A percentile compares a stretch with the other conserved stretches of the same genome.
Evolutionary conservation across 148 eudicot genomes (phyloP).

Genomic region (Persicaria tinctoria): DNA sequence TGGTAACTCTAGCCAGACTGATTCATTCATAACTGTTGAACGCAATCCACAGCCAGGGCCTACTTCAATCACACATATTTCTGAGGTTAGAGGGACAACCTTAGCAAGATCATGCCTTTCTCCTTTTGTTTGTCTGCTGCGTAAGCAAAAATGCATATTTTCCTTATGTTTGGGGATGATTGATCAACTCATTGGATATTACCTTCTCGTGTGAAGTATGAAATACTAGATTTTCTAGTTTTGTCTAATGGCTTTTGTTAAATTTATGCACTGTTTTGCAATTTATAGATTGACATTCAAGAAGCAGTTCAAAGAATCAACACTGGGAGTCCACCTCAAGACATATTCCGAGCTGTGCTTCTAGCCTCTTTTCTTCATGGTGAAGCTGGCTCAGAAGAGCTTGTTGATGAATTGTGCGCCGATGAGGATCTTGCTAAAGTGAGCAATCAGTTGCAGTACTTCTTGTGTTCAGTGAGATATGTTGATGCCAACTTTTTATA

Average conservation of each 20-base stretch:
- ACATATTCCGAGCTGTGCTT: constrained; percentile 2
- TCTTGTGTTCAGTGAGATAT: not conserved
- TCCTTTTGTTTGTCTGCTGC: not conserved
- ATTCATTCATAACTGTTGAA: constrained; percentile 16
- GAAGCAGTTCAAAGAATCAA: constrained; percentile 7
- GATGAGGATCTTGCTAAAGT: constrained; percentile 11
- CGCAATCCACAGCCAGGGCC: constrained; percentile 21
- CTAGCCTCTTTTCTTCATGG: not conserved
- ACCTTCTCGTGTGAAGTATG: not conserved
- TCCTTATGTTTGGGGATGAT: not conserved
- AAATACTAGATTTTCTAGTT: not conserved
- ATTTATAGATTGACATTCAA: constrained; percentile 7
- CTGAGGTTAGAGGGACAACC: constrained; percentile 3
- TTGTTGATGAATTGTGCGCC: constrained; percentile 7
- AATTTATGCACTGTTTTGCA: not conserved
- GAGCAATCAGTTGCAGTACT: not conserved
- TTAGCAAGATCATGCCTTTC: not conserved
- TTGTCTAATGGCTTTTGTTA: not conserved
- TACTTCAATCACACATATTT: constrained; percentile 1
- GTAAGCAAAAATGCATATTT: not conserved
- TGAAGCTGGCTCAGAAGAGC: constrained; percentile 7
- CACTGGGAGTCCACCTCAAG: constrained; percentile 9
- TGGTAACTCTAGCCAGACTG: constrained; percentile 35
- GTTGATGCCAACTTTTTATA: not conserved
- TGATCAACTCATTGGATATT: not conserved